These are phyloP conservation scores for Poa pratensis DNA, from an alignment of 176 grass and related monocot genomes.

Conservation along the genomic window DNA sequence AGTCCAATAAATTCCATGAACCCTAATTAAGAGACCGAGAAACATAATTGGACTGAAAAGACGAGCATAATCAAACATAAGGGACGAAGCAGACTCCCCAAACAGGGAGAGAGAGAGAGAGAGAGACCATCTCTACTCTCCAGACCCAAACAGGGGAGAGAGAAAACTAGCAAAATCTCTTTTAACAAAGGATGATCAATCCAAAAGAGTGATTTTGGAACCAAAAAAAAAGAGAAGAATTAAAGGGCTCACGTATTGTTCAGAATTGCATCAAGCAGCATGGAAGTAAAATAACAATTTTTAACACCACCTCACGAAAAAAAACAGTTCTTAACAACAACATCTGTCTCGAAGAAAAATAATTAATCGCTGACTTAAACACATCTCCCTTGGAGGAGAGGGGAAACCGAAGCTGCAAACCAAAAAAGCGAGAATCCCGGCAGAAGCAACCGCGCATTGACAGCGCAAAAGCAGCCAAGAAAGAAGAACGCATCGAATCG, in stretches of 20 bases:
- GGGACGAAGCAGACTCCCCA: not conserved
- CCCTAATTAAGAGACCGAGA: not conserved
- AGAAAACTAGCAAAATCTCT: not conserved
- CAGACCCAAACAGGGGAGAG: not conserved
- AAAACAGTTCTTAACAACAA: not conserved
- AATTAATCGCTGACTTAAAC: not conserved
- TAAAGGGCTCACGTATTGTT: not conserved
- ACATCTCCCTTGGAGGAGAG: not conserved
- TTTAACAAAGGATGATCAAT: not conserved
- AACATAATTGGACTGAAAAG: not conserved
- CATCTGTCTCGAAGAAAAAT: not conserved
- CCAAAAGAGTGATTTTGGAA: not conserved
- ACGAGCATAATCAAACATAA: not conserved
- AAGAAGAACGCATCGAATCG: not conserved
- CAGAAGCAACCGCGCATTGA: slow-evolving; percentile 16
- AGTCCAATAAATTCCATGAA: not conserved
- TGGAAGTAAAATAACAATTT: slow-evolving; percentile 1
- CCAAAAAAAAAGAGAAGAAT: not conserved
- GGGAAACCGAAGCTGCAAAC: not conserved
- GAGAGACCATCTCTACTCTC: not conserved
- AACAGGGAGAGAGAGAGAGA: not conserved
- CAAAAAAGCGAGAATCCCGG: not conserved
- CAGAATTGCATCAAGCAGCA: slow-evolving; percentile 19
- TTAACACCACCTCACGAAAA: not conserved
- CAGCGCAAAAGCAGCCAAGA: slow-evolving; percentile 22